Evolutionary conservation across 495 filamentous ascomycete species (phyloP).

Genomic region (Penicillium daleae): DNA sequence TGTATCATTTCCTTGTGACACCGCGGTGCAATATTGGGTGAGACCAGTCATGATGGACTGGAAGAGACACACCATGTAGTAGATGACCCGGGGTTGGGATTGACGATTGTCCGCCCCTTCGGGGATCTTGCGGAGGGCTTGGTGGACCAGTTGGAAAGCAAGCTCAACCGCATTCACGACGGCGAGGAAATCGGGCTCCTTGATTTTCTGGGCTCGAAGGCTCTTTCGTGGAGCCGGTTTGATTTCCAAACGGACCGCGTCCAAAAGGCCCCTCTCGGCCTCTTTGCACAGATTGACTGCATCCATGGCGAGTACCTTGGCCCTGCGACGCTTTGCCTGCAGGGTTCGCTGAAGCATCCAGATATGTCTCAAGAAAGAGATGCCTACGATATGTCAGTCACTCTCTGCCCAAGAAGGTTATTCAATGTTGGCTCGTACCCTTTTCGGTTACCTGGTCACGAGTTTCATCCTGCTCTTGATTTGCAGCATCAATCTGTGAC

Average conservation of each 20-base stretch:
- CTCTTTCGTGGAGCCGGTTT: neutral
- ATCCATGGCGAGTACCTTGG: constrained; percentile 24
- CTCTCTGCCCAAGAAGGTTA: constrained; percentile 2
- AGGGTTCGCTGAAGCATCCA: constrained; percentile 32
- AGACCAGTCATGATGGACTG: constrained; percentile 41
- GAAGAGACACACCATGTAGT: constrained; percentile 47
- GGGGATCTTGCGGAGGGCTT: constrained; percentile 40
- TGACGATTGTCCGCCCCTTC: constrained; percentile 12
- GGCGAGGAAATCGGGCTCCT: constrained; percentile 19
- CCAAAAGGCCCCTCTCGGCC: constrained; percentile 25
- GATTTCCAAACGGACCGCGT: constrained; percentile 12
- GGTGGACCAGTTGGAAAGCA: constrained; percentile 31
- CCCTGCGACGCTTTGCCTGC: constrained; percentile 25
- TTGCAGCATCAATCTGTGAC: neutral
- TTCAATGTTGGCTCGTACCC: neutral
- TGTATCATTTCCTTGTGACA: constrained; percentile 2
- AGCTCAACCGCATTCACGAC: constrained; percentile 29
- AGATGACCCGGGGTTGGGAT: constrained; percentile 30
- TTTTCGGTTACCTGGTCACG: neutral
- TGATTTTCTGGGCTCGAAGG: neutral
- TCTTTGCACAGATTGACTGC: constrained; percentile 35
- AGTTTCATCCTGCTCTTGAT: neutral
- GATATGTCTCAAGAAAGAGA: constrained; percentile 40
- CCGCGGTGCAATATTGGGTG: constrained; percentile 30
- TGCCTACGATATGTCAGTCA: constrained; percentile 16